A percentile compares a stretch with the other conserved stretches of the same genome.
Conservation (phyloP, 345 rosid genomes). For the Arabis hirsuta region DNA sequence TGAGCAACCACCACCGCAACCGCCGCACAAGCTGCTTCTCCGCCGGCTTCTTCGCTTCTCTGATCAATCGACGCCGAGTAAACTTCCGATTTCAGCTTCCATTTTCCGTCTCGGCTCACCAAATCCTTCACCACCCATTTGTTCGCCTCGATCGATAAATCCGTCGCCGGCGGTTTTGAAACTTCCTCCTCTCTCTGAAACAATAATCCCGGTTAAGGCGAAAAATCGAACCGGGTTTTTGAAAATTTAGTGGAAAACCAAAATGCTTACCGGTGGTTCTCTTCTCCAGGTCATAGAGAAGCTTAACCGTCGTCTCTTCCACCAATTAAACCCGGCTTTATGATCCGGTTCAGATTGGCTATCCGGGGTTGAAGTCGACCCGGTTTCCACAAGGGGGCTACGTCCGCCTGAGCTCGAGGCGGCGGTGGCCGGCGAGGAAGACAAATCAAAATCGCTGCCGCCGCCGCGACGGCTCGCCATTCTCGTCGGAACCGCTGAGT, state of each 20-base stretch:
- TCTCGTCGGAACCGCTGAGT: conserved; percentile 23
- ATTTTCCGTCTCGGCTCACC: conserved; percentile 40
- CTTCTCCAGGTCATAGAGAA: conserved; percentile 39
- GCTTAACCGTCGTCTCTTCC: conserved; percentile 49
- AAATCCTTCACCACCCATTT: conserved; percentile 39
- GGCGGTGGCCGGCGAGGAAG: conserved; percentile 27
- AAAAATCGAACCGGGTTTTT: neutral
- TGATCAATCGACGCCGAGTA: conserved; percentile 44
- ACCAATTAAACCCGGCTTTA: conserved; percentile 44
- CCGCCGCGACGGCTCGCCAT: conserved; percentile 26
- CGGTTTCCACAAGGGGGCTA: conserved; percentile 27
- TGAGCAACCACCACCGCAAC: conserved; percentile 43
- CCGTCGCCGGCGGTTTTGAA: conserved; percentile 25
- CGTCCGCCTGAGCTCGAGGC: conserved; percentile 27
- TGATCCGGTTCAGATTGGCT: conserved; percentile 34
- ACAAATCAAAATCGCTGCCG: neutral
- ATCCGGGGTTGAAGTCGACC: conserved; percentile 28
- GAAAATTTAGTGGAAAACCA: neutral
- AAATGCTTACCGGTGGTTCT: conserved; percentile 31
- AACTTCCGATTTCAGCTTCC: conserved; percentile 38
- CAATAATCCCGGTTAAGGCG: neutral
- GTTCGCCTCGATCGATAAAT: conserved; percentile 13
- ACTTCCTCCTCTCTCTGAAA: conserved; percentile 33
- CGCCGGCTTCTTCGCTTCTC: conserved; percentile 46
- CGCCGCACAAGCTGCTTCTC: conserved; percentile 45